Percentiles rank a stretch among this genome's conserved stretches.
Conservation (phyloP, 768 basidiomycete species). For the Pleurotus djamor region DNA sequence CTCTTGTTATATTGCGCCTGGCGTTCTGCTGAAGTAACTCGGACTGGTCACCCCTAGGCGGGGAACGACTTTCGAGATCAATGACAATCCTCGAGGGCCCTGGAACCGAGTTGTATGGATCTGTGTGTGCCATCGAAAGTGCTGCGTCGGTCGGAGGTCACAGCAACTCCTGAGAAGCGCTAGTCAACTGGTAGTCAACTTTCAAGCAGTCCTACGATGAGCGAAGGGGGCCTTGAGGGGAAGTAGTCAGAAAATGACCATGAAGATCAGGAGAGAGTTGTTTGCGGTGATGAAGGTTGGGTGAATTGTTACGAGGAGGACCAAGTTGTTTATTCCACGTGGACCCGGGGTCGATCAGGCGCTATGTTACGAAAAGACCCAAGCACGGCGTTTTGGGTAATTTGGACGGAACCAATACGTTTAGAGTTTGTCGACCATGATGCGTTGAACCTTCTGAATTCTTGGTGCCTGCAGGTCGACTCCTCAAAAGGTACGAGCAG, state of each 20-base stretch:
- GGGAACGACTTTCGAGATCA: background rate
- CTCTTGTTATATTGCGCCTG: constrained; percentile 49
- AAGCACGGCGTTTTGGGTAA: too few relatives aligned
- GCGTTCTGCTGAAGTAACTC: constrained; percentile 7
- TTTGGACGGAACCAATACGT: too few relatives aligned
- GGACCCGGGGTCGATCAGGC: background rate
- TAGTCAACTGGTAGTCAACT: background rate
- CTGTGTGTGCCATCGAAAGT: background rate
- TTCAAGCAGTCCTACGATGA: background rate
- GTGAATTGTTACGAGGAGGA: background rate
- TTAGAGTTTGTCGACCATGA: too few relatives aligned
- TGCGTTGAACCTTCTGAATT: background rate
- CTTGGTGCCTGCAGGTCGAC: background rate
- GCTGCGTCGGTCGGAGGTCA: background rate
- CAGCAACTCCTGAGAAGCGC: background rate
- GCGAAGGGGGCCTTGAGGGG: background rate
- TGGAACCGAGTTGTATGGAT: background rate
- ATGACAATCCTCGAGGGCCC: constrained; percentile 5
- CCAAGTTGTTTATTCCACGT: constrained; percentile 4
- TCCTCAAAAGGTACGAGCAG: background rate
- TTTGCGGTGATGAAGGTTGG: background rate
- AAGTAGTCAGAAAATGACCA: background rate
- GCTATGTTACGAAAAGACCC: background rate
- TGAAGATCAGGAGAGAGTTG: background rate
- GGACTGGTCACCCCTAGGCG: background rate